phyloP scores from a whole-genome alignment of 208 protist species.

The Trypanosoma avium region DNA sequence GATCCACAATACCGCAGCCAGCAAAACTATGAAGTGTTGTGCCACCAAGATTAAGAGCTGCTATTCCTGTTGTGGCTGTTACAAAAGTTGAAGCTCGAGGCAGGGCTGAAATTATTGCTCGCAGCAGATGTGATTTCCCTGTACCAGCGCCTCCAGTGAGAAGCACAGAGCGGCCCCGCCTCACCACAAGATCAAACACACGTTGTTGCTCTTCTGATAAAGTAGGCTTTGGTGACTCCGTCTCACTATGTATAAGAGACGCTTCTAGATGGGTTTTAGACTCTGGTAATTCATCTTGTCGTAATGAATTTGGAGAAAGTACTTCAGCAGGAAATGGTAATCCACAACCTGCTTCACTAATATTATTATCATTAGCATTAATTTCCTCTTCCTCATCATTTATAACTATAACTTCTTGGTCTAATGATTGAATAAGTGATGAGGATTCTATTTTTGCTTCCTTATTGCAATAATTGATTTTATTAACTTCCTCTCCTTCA shows the following conservation, averaged over 20 bases:
- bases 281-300: neutral
- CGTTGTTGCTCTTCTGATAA: conserved; percentile 71
- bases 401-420: neutral
- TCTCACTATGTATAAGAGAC: neutral
- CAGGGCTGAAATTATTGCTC: conserved; percentile 62
- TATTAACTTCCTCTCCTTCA: too few species aligned
- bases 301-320: neutral
- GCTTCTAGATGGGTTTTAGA: neutral
- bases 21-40: conserved; percentile 87
- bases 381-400: conserved; percentile 5
- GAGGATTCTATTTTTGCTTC: too few species aligned
- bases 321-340: neutral
- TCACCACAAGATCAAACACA: conserved; percentile 48
- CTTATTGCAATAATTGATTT: too few species aligned
- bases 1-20: conserved; percentile 64
- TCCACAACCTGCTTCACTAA: neutral
- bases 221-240: neutral
- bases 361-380: neutral
- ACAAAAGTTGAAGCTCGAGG: conserved; percentile 58
- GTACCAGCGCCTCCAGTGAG: conserved; percentile 89
- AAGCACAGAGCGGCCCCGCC: conserved; percentile 61
- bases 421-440: neutral
- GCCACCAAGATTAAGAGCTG: conserved; percentile 84
- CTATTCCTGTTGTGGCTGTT: conserved; percentile 86
- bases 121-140: conserved; percentile 85